Percentiles rank a stretch among this genome's conserved stretches.
Evolutionary conservation across 768 basidiomycete genomes (phyloP).

Genomic region (Cystobasidium tubakii): DNA sequence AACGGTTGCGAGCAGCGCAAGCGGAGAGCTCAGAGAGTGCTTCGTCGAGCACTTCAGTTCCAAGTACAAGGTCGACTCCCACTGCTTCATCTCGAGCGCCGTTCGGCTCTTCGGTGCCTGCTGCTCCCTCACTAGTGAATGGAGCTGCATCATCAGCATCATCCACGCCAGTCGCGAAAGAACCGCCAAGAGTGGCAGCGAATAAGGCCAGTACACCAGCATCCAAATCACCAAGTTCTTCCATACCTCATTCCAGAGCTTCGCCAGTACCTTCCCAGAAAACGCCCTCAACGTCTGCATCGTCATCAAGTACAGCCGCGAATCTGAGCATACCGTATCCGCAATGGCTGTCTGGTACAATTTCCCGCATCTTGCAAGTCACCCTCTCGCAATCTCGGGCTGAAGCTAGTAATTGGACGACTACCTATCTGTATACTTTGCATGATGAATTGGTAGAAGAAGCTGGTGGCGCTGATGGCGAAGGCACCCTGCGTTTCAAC

Average conservation of each 20-base stretch:
- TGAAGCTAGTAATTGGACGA: slow-evolving; percentile 23
- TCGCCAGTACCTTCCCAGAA: slow-evolving; percentile 31
- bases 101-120: not conserved
- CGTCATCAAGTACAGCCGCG: slow-evolving; percentile 39
- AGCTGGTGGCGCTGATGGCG: slow-evolving; percentile 5
- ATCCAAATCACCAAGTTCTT: slow-evolving; percentile 19
- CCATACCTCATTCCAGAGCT: slow-evolving; percentile 11
- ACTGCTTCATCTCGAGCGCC: slow-evolving; percentile 35
- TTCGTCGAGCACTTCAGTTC: slow-evolving; percentile 46
- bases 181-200: slow-evolving; percentile 22
- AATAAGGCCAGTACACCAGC: slow-evolving; percentile 9
- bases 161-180: slow-evolving; percentile 37
- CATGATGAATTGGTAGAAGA: slow-evolving; percentile 65
- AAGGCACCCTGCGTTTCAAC: slow-evolving; percentile 20
- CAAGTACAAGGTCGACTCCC: slow-evolving; percentile 42
- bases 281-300: slow-evolving; percentile 42
- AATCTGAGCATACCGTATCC: slow-evolving; percentile 66
- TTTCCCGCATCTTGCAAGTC: slow-evolving; percentile 72
- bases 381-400: slow-evolving; percentile 53
- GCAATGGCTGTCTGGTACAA: slow-evolving; percentile 56
- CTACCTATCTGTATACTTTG: slow-evolving; percentile 77
- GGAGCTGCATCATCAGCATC: not conserved
- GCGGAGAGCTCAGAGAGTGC: slow-evolving; percentile 48
- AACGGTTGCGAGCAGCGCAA: slow-evolving; percentile 61
- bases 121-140: slow-evolving; percentile 26